These are phyloP conservation scores for Reutealis trisperma DNA, from an alignment of 345 rosid species.

Conservation along the genomic window DNA sequence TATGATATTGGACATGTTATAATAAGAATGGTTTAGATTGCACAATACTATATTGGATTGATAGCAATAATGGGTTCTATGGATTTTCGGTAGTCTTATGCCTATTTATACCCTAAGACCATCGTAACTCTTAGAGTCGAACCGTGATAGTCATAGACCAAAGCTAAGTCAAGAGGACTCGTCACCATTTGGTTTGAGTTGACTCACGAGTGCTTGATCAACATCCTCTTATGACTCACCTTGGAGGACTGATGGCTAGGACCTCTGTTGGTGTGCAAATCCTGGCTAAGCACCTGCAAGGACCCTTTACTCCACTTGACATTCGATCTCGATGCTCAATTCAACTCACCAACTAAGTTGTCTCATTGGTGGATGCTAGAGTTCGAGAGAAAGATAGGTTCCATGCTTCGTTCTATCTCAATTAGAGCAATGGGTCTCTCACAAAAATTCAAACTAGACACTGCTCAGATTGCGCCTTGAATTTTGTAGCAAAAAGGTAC, in stretches of 20 bases:
- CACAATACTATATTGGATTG: too few relatives aligned
- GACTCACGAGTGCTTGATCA: conserved; percentile 65
- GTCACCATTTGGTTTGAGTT: conserved; percentile 69
- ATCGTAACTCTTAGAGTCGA: too few relatives aligned
- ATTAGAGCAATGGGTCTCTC: conserved; percentile 63
- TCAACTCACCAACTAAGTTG: conserved; percentile 51
- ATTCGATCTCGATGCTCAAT: conserved; percentile 66
- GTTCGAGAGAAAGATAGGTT: conserved; percentile 69
- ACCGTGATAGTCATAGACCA: too few relatives aligned
- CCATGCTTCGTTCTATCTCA: conserved; percentile 65
- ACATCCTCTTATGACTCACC: conserved; percentile 68
- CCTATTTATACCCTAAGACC: too few relatives aligned
- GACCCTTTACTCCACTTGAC: conserved; percentile 62
- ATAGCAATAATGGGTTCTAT: too few relatives aligned
- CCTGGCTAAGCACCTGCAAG: conserved; percentile 65
- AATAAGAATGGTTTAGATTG: too few relatives aligned
- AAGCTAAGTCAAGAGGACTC: conserved; percentile 23
- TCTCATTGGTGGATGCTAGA: conserved; percentile 75
- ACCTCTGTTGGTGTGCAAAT: conserved; percentile 69
- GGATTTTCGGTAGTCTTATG: too few relatives aligned
- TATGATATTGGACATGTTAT: too few relatives aligned
- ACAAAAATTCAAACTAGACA: conserved; percentile 62
- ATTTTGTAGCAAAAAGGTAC: conserved; percentile 65
- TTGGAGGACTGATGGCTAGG: conserved; percentile 76
- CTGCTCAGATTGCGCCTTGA: conserved; percentile 75